phyloP scores from a whole-genome alignment of 768 basidiomycete genomes.

The Mrakia hoshinonis region DNA sequence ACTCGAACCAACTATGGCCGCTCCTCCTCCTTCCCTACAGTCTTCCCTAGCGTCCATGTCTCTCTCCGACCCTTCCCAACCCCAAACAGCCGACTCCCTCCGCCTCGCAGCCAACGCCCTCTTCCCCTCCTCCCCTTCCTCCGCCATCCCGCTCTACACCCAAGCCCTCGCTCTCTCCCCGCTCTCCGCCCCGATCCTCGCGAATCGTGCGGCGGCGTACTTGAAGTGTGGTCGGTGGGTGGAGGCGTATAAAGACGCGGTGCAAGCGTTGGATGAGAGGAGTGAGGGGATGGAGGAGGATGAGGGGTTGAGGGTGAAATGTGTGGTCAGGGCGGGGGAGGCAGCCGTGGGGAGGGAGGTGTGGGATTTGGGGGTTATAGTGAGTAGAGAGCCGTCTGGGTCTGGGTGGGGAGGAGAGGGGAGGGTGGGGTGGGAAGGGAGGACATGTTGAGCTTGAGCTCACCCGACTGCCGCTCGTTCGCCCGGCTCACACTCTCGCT shows the following conservation, averaged over 20 bases:
- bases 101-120: neutral
- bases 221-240: neutral
- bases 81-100: neutral
- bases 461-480: neutral
- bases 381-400: neutral
- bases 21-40: no score
- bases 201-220: neutral
- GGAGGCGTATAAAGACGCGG: neutral
- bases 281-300: neutral
- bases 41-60: neutral
- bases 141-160: neutral
- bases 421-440: neutral
- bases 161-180: neutral
- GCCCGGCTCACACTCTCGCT: neutral
- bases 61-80: neutral
- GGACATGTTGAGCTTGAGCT: neutral
- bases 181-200: neutral
- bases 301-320: neutral
- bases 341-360: neutral
- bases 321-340: neutral
- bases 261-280: neutral
- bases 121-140: neutral
- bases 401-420: neutral
- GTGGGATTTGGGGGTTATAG: slow-evolving; percentile 4
- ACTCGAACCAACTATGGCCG: no score